Evolutionary conservation across 192 early-diverging fungal genomes (phyloP), one percentile per base, ranked within the genome.

Genomic region (Coemansia umbellata): DNA sequence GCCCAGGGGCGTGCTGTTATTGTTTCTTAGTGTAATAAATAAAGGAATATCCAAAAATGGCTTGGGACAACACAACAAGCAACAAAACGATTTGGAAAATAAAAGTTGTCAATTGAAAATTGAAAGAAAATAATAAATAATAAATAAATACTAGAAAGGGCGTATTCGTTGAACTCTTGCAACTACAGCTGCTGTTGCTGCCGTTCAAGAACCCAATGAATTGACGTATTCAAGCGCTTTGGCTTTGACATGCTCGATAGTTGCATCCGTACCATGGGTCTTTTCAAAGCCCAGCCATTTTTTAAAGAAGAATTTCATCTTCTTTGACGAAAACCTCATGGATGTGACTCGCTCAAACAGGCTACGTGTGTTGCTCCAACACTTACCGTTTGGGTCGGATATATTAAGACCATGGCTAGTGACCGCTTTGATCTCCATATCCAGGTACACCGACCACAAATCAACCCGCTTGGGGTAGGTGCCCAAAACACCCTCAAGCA

Each of bases 251-350:
- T 90, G 82, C 50, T 92, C 88, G 21, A 92, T 66, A 18, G 84
- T 78, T 32, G 91, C 87, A 4, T 82, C 83, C 35, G 81, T 79
- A 18, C 94, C 93, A 58, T 87, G 74, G 26, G 82, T 80, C 81
- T 95, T 95, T 63, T 99, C 97, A 68, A 90, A 99, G 18, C 85
- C 84, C 43, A 99, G 81, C 84, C 91, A 99, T 77, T 93, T 92
- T 78, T 97, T 99, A 78, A 99, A 98, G 61, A 99, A 86, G 80
- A 93, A 98, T 74, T 97, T 98, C 91, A 97, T 94, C 83, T 96
- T 94, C 81, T 95, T 97, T 21, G 91, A 89, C 18, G 94, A 94
- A 58, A 89, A 80, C 67, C 93, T 95, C 79, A 94, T 76, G 8
- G 80, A 79, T n/a, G 90, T 87, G 19, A 91, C 85, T 22, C 94